A percentile compares a stretch with the other conserved stretches of the same genome.
phyloP scores from a whole-genome alignment of 257 asterid species.

The Galeopsis tetrahit region DNA sequence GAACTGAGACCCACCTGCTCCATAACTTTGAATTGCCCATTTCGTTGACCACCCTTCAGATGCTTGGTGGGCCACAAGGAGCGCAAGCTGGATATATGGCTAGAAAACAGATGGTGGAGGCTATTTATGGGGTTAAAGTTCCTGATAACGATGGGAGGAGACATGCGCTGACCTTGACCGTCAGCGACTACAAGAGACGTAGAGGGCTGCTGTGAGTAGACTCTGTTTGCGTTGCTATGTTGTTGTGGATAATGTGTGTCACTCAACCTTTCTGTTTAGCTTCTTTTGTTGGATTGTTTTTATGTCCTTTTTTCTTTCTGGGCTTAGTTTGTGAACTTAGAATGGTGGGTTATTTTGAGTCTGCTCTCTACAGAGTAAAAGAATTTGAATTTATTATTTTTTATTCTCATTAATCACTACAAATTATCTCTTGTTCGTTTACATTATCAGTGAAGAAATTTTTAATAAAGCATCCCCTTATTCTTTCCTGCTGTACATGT shows the following conservation, averaged over 20 bases:
- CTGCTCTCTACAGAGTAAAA: too few relatives aligned
- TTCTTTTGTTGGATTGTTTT: background rate
- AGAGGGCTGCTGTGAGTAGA: slow-evolving; percentile 77
- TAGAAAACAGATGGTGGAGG: slow-evolving; percentile 86
- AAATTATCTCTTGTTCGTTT: too few relatives aligned
- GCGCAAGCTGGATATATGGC: slow-evolving; percentile 90
- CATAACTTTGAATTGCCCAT: slow-evolving; percentile 81
- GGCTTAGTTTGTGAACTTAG: slow-evolving; percentile 15
- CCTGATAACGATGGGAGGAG: slow-evolving; percentile 93
- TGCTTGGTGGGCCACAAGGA: slow-evolving; percentile 85
- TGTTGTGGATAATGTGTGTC: slow-evolving; percentile 16
- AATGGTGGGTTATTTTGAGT: background rate
- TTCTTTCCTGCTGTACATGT: background rate
- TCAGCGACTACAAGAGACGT: slow-evolving; percentile 91
- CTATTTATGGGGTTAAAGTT: slow-evolving; percentile 72
- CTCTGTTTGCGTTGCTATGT: background rate
- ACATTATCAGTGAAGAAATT: too few relatives aligned
- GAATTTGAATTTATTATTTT: too few relatives aligned
- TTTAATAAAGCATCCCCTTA: too few relatives aligned
- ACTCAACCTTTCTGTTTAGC: background rate
- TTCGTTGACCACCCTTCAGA: slow-evolving; percentile 71
- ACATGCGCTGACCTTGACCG: slow-evolving; percentile 80
- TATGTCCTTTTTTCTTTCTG: background rate
- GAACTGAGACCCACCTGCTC: slow-evolving; percentile 64
- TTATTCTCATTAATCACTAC: too few relatives aligned